phyloP scores from a whole-genome alignment of 805 yeast genomes.

The Kodamaea kakaduensis region DNA sequence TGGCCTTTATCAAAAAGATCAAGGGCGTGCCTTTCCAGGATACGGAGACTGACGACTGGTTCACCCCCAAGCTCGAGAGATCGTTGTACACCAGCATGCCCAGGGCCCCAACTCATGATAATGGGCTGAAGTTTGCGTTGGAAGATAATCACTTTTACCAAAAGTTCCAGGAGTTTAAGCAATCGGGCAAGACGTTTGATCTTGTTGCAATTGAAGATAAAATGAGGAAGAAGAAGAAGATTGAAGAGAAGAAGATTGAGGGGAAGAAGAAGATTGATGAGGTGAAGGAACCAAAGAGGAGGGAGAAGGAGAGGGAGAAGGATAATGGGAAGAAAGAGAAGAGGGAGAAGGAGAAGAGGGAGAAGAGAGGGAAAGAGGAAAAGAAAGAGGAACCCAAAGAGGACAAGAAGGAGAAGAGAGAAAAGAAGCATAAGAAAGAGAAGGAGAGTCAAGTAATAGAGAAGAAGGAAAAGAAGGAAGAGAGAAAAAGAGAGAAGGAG shows the following conservation, averaged over 20 bases:
- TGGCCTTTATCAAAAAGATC: constrained; percentile 11
- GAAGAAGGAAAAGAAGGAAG: constrained; percentile 12
- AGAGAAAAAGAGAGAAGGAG: too few relatives aligned
- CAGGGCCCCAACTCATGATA: too few relatives aligned
- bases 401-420: constrained; percentile 3
- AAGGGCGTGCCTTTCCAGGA: constrained; percentile 23
- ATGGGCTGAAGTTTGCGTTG: constrained; percentile 7
- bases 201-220: constrained; percentile 6
- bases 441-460: constrained; percentile 4
- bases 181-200: constrained; percentile 10
- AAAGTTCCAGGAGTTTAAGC: constrained; percentile 16
- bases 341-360: constrained; percentile 3
- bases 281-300: constrained; percentile 1
- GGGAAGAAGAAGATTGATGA: constrained; percentile 7
- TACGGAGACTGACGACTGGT: constrained; percentile 20
- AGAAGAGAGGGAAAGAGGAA: constrained; percentile 6
- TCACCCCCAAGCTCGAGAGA: constrained; percentile 32
- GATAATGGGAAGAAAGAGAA: not conserved
- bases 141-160: constrained; percentile 16
- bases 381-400: constrained; percentile 3
- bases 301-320: constrained; percentile 3
- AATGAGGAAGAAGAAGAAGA: constrained; percentile 4
- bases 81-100: constrained; percentile 32
- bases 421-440: constrained; percentile 12
- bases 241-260: constrained; percentile 12